Base-by-base conservation (phyloP, 2,329 filamentous ascomycete species). In the Lasiodiplodia theobromae region DNA sequence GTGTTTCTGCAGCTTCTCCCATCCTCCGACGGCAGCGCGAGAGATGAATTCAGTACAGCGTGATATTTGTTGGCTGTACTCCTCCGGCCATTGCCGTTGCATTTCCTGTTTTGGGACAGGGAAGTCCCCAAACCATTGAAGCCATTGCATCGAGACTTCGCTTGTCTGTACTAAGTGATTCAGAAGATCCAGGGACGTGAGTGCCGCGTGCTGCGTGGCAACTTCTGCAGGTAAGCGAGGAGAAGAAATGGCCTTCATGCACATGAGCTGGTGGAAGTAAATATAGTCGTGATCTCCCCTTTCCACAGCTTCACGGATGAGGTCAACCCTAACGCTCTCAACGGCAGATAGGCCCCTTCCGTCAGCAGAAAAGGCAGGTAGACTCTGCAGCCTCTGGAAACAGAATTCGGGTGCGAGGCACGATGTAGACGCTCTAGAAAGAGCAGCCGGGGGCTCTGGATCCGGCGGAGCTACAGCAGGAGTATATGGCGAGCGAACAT, bases 51-150 rank as follows among this genome's bases (percentile, higher is more conserved):
- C 68, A 0, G 69, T 16, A 28, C 83, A 71, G 8, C 70, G 72
- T 8, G 70, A 31, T 38, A 69, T 71, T 69, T 84, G 83, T 28
- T 74, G 72, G 4, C 76, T 73, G n/a, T 76, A 78, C 12, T 71
- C 66, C 6, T 58, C 21, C 4, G 73, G 72, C 71, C 72, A 76
- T 69, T 31, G 72, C 58, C 54, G 79, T 53, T 3, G 77, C 62
- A 69, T 75, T 28, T 49, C 21, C 63, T 77, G 53, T 37, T 80
- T 69, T 18, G 75, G 72, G 14, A 70, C 69, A 2, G 88, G 87
- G 69, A 87, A 89, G 1, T 77, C 70, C 7, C 81, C 73, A 72
- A 85, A 86, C 47, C 47, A 52, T 51, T 21, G 25, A 16, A 64
- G 31, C 28, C 28, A 64, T 5, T 10, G n/a, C 11, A 21, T 40